Conservation (phyloP, 1,139 yeast species). For the Protomyces lactucae-debilis region DNA sequence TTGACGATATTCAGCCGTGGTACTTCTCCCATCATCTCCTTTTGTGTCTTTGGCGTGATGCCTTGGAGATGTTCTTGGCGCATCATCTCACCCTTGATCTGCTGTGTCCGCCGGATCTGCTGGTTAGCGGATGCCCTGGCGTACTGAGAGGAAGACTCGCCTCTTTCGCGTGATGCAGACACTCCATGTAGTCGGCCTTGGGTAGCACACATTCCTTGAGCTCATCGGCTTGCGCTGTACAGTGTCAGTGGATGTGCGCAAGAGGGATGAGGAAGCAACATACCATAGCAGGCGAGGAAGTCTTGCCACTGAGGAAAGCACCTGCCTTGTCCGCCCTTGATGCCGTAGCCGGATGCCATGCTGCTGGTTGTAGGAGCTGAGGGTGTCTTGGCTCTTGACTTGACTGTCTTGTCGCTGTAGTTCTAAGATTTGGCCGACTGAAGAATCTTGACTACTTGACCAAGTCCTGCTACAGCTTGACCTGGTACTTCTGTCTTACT, state of each 20-base stretch:
- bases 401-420: no score
- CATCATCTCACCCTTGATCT: slow-evolving; percentile 17
- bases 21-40: slow-evolving; percentile 25
- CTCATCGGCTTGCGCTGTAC: slow-evolving; percentile 34
- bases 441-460: no score
- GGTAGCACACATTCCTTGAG: slow-evolving; percentile 41
- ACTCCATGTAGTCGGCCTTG: slow-evolving; percentile 49
- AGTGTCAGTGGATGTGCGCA: neutral
- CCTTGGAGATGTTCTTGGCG: slow-evolving; percentile 22
- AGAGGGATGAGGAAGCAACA: neutral
- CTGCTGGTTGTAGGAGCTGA: neutral
- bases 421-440: neutral
- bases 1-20: slow-evolving; percentile 21
- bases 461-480: no score
- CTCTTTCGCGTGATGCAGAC: slow-evolving; percentile 49
- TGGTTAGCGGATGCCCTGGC: neutral
- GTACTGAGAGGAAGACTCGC: slow-evolving; percentile 27
- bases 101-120: slow-evolving; percentile 12
- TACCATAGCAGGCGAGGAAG: slow-evolving; percentile 12
- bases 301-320: slow-evolving; percentile 43
- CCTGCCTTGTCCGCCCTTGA: slow-evolving; percentile 48
- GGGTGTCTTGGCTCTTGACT: no score
- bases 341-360: slow-evolving; percentile 43
- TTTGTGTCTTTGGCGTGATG: slow-evolving; percentile 17
- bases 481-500: neutral